Base-by-base conservation (phyloP, 2,329 filamentous ascomycete species). In the Colletotrichum sp. region DNA sequence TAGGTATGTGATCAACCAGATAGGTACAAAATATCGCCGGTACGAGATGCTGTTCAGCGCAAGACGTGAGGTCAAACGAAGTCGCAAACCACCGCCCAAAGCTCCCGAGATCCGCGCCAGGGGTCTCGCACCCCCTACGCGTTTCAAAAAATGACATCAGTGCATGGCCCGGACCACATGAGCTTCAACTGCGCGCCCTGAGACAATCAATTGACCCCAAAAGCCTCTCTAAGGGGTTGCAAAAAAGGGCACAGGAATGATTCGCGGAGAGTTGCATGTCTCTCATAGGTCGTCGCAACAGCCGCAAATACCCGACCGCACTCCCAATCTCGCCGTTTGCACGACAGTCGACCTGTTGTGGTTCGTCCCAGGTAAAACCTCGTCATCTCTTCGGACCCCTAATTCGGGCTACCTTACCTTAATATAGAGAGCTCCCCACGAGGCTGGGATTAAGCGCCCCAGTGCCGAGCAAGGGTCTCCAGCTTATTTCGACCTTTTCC, bases 71-170 rank as follows among this genome's bases (percentile, higher is more conserved):
- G 72, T 75, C 36, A 60, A 32, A 32, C 24, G 18, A 28, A 14
- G 26, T 26, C 59, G 34, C 71, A 74, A 70, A 74, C 64, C 30
- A 18, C 34, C 34, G 63, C 57, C 92, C 6, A 90, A 91, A 73
- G 57, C 68, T 68, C 68, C 63, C 57, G 60, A 18, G 68, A 76
- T 76, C 60, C 52, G 66, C 66, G 71, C 65, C 66, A 76, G 71
- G 74, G 74, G 74, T 21, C 28, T 8, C 14, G 32, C 10, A 18
- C 57, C 36, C 30, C 60, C 32, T 57, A 57, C 52, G 63, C 30
- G 71, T 76, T 76, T 76, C 74, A 71, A 26, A 55, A 68, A 71
- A 69, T 77, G 68, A 76, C 75, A 70, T 77, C 75, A 77, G 68
- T 36, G 43, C 43, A 48, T 21, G 66, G 74, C 71, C 64, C 43